A percentile compares a stretch with the other conserved stretches of the same genome.
Evolutionary conservation across 208 protist species (phyloP).

Genomic region (Angomonas ambiguus): DNA sequence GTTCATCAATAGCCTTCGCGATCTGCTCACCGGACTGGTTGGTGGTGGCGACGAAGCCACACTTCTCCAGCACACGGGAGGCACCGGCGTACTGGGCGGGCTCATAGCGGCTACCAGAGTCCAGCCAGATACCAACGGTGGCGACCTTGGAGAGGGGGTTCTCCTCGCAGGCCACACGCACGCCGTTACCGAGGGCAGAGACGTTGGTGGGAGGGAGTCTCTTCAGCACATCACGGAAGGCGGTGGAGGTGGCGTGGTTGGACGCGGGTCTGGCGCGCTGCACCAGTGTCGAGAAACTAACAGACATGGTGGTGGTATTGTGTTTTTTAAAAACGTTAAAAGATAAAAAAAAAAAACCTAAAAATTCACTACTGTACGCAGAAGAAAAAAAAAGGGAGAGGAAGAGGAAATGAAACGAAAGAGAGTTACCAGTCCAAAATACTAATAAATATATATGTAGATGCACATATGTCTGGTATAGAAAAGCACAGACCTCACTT

Average conservation of each 20-base stretch:
- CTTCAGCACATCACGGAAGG: constrained; percentile 62
- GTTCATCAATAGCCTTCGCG: constrained; percentile 93
- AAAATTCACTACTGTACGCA: constrained; percentile 1
- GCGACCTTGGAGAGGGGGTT: constrained; percentile 86
- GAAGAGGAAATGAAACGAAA: too few relatives aligned
- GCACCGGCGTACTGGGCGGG: constrained; percentile 93
- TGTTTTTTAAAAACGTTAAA: constrained; percentile 7
- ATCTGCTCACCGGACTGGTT: constrained; percentile 84
- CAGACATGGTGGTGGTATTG: constrained; percentile 77
- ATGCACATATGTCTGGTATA: too few relatives aligned
- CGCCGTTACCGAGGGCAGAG: constrained; percentile 91
- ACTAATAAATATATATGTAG: too few relatives aligned
- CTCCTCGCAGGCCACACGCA: constrained; percentile 96
- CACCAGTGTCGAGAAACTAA: constrained; percentile 81
- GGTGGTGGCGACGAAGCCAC: constrained; percentile 96
- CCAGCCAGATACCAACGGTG: constrained; percentile 96
- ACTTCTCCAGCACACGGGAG: constrained; percentile 98
- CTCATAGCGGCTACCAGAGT: constrained; percentile 96
- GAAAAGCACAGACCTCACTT: too few relatives aligned
- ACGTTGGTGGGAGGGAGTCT: constrained; percentile 89
- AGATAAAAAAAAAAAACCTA: constrained; percentile 5
- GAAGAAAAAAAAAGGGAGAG: constrained; percentile 10
- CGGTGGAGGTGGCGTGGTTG: constrained; percentile 55
- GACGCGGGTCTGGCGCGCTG: constrained; percentile 76
- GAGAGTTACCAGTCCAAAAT: too few relatives aligned